A percentile compares a stretch with the other conserved stretches of the same genome.
Evolutionary conservation across 78 protist genomes (phyloP).

Genomic region (Speleostelium caveatum): DNA sequence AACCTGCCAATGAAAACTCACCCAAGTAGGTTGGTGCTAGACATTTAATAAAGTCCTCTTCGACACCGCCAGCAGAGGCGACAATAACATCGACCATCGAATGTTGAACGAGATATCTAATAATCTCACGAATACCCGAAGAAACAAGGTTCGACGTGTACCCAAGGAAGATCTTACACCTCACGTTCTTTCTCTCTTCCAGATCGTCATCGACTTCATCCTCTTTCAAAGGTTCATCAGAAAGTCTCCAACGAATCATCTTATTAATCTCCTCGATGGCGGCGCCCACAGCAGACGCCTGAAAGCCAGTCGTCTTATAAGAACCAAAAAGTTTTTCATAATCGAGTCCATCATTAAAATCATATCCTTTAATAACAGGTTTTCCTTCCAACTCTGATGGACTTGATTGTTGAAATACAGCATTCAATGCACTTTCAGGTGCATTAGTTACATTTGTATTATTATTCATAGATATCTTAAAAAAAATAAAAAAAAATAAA

Average conservation of each 20-base stretch:
- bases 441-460: neutral
- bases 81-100: conserved; percentile 92
- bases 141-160: conserved; percentile 98
- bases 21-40: conserved; percentile 96
- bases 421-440: conserved; percentile 27
- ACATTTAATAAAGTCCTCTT: conserved; percentile 99
- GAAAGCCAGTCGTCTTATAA: conserved; percentile 92
- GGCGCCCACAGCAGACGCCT: conserved; percentile 92
- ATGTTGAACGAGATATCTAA: conserved; percentile 93
- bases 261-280: conserved; percentile 93
- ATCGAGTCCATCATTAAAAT: conserved; percentile 61
- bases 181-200: conserved; percentile 31
- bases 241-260: conserved; percentile 89
- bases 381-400: conserved; percentile 11
- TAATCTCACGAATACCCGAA: conserved; percentile 96
- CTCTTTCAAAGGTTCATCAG: conserved; percentile 78
- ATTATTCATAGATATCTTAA: neutral
- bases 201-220: conserved; percentile 56
- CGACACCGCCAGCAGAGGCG: conserved; percentile 99
- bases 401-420: conserved; percentile 40
- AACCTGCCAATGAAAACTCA: conserved; percentile 93
- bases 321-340: conserved; percentile 82
- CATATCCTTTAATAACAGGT: conserved; percentile 32
- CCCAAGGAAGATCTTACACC: conserved; percentile 94
- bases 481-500: too few relatives aligned